Evolutionary conservation across 2,329 filamentous ascomycete genomes (phyloP).

Genomic region (Delphinella strobiligena): DNA sequence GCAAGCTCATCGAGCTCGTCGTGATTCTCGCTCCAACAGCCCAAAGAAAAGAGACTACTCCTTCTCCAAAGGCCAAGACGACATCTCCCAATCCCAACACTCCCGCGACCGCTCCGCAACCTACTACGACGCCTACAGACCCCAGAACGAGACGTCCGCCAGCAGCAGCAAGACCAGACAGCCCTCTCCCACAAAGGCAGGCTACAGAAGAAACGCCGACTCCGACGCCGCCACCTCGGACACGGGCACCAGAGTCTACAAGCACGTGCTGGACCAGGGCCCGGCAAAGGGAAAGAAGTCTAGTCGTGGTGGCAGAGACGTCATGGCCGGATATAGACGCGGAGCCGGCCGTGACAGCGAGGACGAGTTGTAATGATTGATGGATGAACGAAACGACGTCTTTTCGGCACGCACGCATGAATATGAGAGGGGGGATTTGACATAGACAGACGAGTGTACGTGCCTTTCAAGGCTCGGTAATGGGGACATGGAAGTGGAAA

Average conservation of each 20-base stretch:
- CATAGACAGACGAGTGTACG: too few species aligned
- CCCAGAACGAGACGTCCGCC: slow-evolving; percentile 9
- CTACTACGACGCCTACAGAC: slow-evolving; percentile 25
- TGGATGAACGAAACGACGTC: too few species aligned
- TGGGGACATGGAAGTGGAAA: too few species aligned
- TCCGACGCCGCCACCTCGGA: slow-evolving; percentile 25
- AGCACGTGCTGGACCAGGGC: slow-evolving; percentile 42
- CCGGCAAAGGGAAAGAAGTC: slow-evolving; percentile 14
- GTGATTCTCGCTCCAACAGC: slow-evolving; percentile 16
- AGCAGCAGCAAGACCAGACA: not conserved
- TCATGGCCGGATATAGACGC: slow-evolving; percentile 14
- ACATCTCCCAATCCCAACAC: slow-evolving; percentile 14
- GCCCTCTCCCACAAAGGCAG: not conserved
- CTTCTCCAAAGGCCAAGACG: slow-evolving; percentile 20
- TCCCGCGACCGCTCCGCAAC: slow-evolving; percentile 15
- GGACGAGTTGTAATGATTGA: slow-evolving; percentile 1
- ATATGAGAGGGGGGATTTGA: too few species aligned
- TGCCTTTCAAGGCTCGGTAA: too few species aligned
- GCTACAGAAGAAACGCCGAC: slow-evolving; percentile 16
- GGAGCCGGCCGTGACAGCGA: slow-evolving; percentile 42
- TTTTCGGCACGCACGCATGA: too few species aligned
- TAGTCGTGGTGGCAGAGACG: slow-evolving; percentile 3
- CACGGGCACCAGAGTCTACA: slow-evolving; percentile 42
- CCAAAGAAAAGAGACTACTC: slow-evolving; percentile 23
- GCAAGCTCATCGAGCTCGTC: slow-evolving; percentile 13